Percentiles rank a stretch among this genome's conserved stretches.
These are phyloP conservation scores for Leccinellum luteum DNA, from an alignment of 768 basidiomycete genomes.

Conservation along the genomic window DNA sequence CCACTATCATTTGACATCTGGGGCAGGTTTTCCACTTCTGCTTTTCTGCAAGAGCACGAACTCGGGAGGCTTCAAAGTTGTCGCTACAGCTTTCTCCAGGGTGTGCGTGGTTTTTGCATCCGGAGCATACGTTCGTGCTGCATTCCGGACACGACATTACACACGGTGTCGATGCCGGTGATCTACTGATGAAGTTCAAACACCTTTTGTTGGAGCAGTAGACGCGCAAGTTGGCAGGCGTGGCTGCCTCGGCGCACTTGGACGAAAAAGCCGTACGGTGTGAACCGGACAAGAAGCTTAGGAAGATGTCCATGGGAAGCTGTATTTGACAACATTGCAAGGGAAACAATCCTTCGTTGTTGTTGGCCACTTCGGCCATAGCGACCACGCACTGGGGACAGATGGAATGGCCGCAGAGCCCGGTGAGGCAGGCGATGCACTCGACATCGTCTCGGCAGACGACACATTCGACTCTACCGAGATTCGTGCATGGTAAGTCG, in stretches of 20 bases:
- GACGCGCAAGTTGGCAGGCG: constrained; percentile 41
- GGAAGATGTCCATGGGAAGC: constrained; percentile 32
- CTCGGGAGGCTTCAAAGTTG: constrained; percentile 36
- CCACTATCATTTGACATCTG: constrained; percentile 52
- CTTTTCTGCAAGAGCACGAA: constrained; percentile 45
- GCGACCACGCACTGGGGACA: constrained; percentile 43
- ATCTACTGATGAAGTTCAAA: constrained; percentile 48
- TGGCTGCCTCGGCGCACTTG: constrained; percentile 48
- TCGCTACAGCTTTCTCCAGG: constrained; percentile 37
- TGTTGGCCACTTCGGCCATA: constrained; percentile 41
- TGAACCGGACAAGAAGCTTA: constrained; percentile 30
- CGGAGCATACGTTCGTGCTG: constrained; percentile 38
- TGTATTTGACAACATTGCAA: constrained; percentile 47
- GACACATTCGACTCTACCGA: constrained; percentile 32
- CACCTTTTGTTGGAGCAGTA: constrained; percentile 50
- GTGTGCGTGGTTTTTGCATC: constrained; percentile 50
- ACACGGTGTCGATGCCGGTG: constrained; percentile 22
- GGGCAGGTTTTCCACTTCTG: constrained; percentile 63
- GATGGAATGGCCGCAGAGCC: constrained; percentile 47
- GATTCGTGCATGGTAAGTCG: neutral
- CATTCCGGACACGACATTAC: constrained; percentile 42
- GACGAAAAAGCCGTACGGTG: constrained; percentile 34
- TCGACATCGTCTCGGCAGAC: constrained; percentile 39
- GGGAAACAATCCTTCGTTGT: constrained; percentile 51
- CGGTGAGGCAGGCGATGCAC: constrained; percentile 26